A percentile compares a stretch with the other conserved stretches of the same genome.
Conservation (phyloP, 305 asterid genomes). For the Fraxinus greggii region DNA sequence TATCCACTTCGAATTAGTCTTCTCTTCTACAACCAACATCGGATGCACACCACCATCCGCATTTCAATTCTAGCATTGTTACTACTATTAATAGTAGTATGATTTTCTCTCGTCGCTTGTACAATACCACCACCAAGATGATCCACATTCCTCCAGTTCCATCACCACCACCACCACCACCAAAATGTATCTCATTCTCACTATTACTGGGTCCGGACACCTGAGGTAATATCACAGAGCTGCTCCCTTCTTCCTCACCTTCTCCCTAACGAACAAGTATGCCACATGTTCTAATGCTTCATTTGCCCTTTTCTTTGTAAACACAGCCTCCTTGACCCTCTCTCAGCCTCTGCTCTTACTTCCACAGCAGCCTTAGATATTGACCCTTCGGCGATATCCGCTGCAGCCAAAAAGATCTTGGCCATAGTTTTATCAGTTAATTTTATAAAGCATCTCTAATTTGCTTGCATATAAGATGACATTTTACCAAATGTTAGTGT, state of each 20-base stretch:
- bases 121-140: background rate
- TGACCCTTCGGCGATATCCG: constrained; percentile 49
- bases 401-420: constrained; percentile 62
- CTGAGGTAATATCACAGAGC: background rate
- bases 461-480: too few relatives aligned
- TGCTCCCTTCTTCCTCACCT: constrained; percentile 40
- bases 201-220: constrained; percentile 4
- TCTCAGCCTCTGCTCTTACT: constrained; percentile 26
- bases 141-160: constrained; percentile 10
- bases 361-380: constrained; percentile 60
- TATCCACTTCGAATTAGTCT: constrained; percentile 23
- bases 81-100: constrained; percentile 22
- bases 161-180: constrained; percentile 4
- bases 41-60: constrained; percentile 20
- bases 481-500: too few relatives aligned
- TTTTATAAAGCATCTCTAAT: too few relatives aligned
- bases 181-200: background rate
- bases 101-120: constrained; percentile 20
- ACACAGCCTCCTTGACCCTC: constrained; percentile 66
- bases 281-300: constrained; percentile 64
- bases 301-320: constrained; percentile 62
- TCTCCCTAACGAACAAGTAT: constrained; percentile 48
- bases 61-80: constrained; percentile 19
- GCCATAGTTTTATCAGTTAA: constrained; percentile 54
- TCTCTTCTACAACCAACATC: constrained; percentile 25